These are phyloP conservation scores for Coniochaeta sp. DNA, from an alignment of 2,329 filamentous ascomycete species.

Conservation along the genomic window DNA sequence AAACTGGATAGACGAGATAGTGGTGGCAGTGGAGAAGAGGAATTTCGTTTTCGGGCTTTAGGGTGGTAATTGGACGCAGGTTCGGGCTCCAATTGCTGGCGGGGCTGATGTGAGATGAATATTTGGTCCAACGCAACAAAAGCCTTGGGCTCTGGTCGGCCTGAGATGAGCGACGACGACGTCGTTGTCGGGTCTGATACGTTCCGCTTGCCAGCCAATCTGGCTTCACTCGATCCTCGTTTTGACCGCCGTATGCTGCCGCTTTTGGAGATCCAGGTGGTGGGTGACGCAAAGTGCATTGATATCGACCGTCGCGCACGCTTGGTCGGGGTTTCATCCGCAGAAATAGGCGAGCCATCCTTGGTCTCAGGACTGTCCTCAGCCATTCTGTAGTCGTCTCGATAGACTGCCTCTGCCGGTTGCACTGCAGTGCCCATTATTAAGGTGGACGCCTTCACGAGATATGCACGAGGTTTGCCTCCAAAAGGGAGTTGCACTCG, in stretches of 20 bases:
- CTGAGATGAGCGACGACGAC: slow-evolving; percentile 5
- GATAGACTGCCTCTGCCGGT: slow-evolving; percentile 11
- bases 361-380: neutral
- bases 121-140: slow-evolving; percentile 14
- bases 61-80: slow-evolving; percentile 13
- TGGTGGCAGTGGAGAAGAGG: slow-evolving; percentile 49
- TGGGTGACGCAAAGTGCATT: slow-evolving; percentile 51
- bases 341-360: slow-evolving; percentile 3
- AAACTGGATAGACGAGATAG: slow-evolving; percentile 47
- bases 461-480: slow-evolving; percentile 21
- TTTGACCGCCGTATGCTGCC: slow-evolving; percentile 51
- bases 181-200: slow-evolving; percentile 40
- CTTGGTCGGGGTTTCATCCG: slow-evolving; percentile 22
- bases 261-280: slow-evolving; percentile 47
- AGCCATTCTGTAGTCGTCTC: neutral
- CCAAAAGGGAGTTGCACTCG: slow-evolving; percentile 17
- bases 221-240: slow-evolving; percentile 32
- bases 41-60: slow-evolving; percentile 32
- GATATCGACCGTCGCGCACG: slow-evolving; percentile 47
- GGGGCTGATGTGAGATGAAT: slow-evolving; percentile 16
- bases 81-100: slow-evolving; percentile 20
- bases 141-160: neutral
- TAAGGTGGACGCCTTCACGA: slow-evolving; percentile 24
- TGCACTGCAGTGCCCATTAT: slow-evolving; percentile 12
- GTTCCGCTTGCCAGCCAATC: slow-evolving; percentile 39